Percentiles rank a stretch among this genome's conserved stretches.
Evolutionary conservation across 768 basidiomycete species (phyloP).

Genomic region (Serendipita indica): DNA sequence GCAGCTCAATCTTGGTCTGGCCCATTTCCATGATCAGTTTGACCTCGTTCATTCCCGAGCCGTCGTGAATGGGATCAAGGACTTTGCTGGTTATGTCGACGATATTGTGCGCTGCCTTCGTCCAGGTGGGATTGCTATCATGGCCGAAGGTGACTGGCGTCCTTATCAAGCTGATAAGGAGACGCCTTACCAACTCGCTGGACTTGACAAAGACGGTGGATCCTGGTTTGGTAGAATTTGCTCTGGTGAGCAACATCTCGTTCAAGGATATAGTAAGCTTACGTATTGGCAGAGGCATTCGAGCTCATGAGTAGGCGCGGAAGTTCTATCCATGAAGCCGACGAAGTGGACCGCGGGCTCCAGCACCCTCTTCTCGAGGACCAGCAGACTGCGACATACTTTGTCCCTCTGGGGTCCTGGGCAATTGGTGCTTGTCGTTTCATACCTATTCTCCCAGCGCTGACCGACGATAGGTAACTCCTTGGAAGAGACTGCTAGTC

Average conservation of each 20-base stretch:
- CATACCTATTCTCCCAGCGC: background rate
- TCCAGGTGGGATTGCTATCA: background rate
- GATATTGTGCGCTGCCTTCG: background rate
- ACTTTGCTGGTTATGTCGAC: background rate
- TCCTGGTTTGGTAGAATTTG: background rate
- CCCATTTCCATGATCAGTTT: background rate
- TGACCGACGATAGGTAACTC: background rate
- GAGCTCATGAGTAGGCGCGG: background rate
- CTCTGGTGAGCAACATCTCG: background rate
- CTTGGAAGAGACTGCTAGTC: background rate
- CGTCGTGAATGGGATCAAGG: background rate
- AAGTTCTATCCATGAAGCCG: background rate
- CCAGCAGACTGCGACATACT: background rate
- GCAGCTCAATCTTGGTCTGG: background rate
- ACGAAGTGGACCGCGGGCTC: background rate
- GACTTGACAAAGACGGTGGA: background rate
- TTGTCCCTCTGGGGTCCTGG: constrained; percentile 3
- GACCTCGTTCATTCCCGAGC: background rate
- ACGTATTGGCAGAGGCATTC: background rate
- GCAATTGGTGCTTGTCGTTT: background rate
- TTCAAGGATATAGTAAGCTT: background rate
- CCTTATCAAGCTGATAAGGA: background rate
- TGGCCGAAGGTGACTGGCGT: background rate
- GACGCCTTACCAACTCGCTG: background rate
- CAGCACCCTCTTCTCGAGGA: background rate